These are phyloP conservation scores for Tolypocladium tropicale DNA, from an alignment of 2,329 filamentous ascomycete genomes.

Conservation along the genomic window DNA sequence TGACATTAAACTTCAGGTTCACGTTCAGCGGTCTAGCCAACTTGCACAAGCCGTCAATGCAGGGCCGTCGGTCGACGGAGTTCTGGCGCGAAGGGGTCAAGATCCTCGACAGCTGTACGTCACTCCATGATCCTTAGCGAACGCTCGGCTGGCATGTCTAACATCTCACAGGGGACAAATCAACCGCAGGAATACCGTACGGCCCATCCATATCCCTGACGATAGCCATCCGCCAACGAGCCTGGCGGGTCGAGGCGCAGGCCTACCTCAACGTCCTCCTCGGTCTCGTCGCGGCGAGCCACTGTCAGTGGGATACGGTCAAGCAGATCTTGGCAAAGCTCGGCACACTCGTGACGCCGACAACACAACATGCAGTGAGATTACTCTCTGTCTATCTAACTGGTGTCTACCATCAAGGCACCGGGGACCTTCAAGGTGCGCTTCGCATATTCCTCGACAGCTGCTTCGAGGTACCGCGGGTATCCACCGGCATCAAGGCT, in stretches of 20 bases:
- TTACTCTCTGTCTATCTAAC: slow-evolving; percentile 59
- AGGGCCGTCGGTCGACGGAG: slow-evolving; percentile 23
- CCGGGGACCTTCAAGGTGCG: slow-evolving; percentile 60
- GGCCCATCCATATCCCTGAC: slow-evolving; percentile 41
- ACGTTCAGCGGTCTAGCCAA: slow-evolving; percentile 43
- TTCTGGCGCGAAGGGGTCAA: slow-evolving; percentile 33
- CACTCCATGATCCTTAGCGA: neutral
- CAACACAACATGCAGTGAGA: slow-evolving; percentile 28
- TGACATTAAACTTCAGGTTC: slow-evolving; percentile 28
- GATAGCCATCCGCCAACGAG: slow-evolving; percentile 45
- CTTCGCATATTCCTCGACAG: slow-evolving; percentile 54
- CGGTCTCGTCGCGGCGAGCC: slow-evolving; percentile 58
- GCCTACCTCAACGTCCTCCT: slow-evolving; percentile 63
- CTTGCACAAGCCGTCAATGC: slow-evolving; percentile 25
- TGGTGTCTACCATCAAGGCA: slow-evolving; percentile 68
- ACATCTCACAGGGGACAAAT: slow-evolving; percentile 20
- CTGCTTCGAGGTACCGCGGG: slow-evolving; percentile 37
- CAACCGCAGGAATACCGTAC: slow-evolving; percentile 24
- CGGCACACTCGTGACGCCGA: slow-evolving; percentile 29
- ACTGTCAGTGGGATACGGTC: slow-evolving; percentile 60
- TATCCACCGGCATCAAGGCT: slow-evolving; percentile 31
- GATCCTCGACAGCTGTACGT: slow-evolving; percentile 37
- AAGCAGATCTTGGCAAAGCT: slow-evolving; percentile 46
- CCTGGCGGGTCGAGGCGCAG: slow-evolving; percentile 56
- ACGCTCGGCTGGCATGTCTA: too few species aligned